A percentile compares a stretch with the other conserved stretches of the same genome.
These are phyloP conservation scores for Starmerella etchellsii DNA, from an alignment of 805 yeast species.

Conservation along the genomic window DNA sequence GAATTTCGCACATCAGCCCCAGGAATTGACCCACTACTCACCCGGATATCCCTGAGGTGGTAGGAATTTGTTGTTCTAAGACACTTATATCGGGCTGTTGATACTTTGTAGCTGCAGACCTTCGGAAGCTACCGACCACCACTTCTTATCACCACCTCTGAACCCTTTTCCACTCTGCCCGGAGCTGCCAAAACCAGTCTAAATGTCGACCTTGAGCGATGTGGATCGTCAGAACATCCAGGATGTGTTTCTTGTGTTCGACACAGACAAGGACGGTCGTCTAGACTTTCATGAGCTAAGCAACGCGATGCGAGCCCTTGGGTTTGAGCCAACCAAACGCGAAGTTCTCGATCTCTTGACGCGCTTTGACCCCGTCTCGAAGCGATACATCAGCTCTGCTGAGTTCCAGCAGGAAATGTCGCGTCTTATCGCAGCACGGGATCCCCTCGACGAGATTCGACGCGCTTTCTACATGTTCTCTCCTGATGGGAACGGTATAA, in stretches of 20 bases:
- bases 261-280: conserved; percentile 80
- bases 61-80: too few species aligned
- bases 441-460: conserved; percentile 82
- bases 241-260: conserved; percentile 85
- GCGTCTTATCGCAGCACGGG: conserved; percentile 68
- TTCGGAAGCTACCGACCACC: too few species aligned
- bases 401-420: conserved; percentile 72
- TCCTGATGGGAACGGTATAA: conserved; percentile 80
- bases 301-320: conserved; percentile 88
- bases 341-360: conserved; percentile 70
- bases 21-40: too few species aligned
- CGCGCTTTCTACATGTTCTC: conserved; percentile 94
- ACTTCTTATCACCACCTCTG: too few species aligned
- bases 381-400: conserved; percentile 47
- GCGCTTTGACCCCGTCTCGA: conserved; percentile 48
- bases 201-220: conserved; percentile 2
- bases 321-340: conserved; percentile 71
- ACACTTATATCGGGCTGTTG: too few species aligned
- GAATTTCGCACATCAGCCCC: too few species aligned
- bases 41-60: too few species aligned
- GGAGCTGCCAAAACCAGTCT: too few species aligned
- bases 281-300: conserved; percentile 87
- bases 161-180: too few species aligned
- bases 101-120: too few species aligned
- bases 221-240: conserved; percentile 47